These are phyloP conservation scores for Fusarium papillatum DNA, from an alignment of 2,329 filamentous ascomycete genomes.

Conservation along the genomic window DNA sequence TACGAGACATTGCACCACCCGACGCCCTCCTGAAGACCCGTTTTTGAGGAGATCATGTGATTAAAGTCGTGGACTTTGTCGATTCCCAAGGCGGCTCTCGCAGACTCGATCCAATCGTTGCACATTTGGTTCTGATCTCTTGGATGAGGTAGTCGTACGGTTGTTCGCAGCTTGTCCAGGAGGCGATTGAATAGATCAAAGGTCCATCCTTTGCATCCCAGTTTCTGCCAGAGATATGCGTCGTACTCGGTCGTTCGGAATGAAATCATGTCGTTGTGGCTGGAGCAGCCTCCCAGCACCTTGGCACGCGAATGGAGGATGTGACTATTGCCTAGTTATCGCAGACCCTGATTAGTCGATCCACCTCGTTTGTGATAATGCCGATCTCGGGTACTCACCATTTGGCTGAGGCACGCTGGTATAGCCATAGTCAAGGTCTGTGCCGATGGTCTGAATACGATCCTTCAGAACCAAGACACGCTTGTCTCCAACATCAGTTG, in stretches of 20 bases:
- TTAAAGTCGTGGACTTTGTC: not conserved
- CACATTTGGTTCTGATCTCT: not conserved
- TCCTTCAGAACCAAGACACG: slow-evolving; percentile 84
- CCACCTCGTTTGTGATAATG: not conserved
- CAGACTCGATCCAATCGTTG: not conserved
- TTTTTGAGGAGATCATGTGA: not conserved
- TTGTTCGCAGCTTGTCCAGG: slow-evolving; percentile 75
- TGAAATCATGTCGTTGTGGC: slow-evolving; percentile 87
- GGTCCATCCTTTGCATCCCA: slow-evolving; percentile 83
- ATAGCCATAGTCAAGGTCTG: slow-evolving; percentile 88
- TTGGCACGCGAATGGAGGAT: slow-evolving; percentile 88
- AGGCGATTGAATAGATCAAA: slow-evolving; percentile 83
- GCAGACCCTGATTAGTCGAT: not conserved
- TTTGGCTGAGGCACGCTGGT: slow-evolving; percentile 46
- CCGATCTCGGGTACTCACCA: slow-evolving; percentile 55
- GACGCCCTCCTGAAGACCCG: not conserved
- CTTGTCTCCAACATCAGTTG: slow-evolving; percentile 85
- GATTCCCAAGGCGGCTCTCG: not conserved
- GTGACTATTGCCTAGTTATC: slow-evolving; percentile 76
- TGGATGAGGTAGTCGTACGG: not conserved
- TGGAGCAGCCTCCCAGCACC: slow-evolving; percentile 87
- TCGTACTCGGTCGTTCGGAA: slow-evolving; percentile 88
- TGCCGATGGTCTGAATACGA: slow-evolving; percentile 83
- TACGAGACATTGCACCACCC: slow-evolving; percentile 9
- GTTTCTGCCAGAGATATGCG: slow-evolving; percentile 79